Evolutionary conservation across 1,284 basidiomycete genomes (phyloP).

Genomic region (Puccinia coronata): DNA sequence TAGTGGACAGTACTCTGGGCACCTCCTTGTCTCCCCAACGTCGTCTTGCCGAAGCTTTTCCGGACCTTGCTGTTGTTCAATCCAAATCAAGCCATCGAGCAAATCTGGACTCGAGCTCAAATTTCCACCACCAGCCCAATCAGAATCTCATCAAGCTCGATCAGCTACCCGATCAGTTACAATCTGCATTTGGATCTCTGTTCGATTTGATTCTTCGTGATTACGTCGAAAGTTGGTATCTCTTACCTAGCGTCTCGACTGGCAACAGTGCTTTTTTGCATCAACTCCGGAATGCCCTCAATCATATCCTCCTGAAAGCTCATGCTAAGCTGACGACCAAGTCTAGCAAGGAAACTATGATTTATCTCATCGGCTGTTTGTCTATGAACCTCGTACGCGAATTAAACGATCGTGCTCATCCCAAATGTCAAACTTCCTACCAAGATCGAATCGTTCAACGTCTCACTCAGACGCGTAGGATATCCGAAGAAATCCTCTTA

Average conservation of each 20-base stretch:
- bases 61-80: not conserved
- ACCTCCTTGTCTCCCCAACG: slow-evolving; percentile 12
- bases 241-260: slow-evolving; percentile 36
- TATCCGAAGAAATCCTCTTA: slow-evolving; percentile 46
- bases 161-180: slow-evolving; percentile 32
- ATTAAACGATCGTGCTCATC: slow-evolving; percentile 21
- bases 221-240: slow-evolving; percentile 40
- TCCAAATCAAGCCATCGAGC: not conserved
- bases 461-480: slow-evolving; percentile 26
- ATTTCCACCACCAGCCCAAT: not conserved
- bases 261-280: slow-evolving; percentile 38
- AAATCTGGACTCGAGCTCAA: not conserved
- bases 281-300: slow-evolving; percentile 24
- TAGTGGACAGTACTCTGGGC: slow-evolving; percentile 37
- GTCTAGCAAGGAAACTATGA: slow-evolving; percentile 40
- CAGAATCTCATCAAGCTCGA: slow-evolving; percentile 8
- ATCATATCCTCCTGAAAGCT: slow-evolving; percentile 38
- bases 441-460: slow-evolving; percentile 18
- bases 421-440: slow-evolving; percentile 17
- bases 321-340: slow-evolving; percentile 33
- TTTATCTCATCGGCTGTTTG: slow-evolving; percentile 45
- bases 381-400: slow-evolving; percentile 48
- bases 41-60: slow-evolving; percentile 11
- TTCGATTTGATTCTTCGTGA: slow-evolving; percentile 37
- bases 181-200: slow-evolving; percentile 7